A percentile compares a stretch with the other conserved stretches of the same genome.
phyloP scores from a whole-genome alignment of 768 basidiomycete genomes.

The Leccinum truebloodii region DNA sequence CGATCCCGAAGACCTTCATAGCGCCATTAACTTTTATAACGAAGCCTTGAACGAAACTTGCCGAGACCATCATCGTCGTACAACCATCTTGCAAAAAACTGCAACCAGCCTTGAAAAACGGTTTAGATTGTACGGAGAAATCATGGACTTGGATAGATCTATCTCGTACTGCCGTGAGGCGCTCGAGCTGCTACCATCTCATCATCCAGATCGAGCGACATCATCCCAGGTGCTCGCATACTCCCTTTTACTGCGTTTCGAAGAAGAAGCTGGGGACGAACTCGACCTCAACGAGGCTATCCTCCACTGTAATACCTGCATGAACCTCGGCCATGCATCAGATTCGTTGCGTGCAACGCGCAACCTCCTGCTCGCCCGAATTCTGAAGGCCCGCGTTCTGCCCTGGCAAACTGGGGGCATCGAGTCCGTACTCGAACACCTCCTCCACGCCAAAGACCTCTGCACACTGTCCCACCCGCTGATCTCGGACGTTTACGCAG shows the following conservation, averaged over 20 bases:
- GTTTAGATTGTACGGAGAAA: conserved; percentile 18
- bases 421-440: conserved; percentile 29
- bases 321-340: conserved; percentile 4
- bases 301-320: conserved; percentile 17
- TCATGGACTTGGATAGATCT: conserved; percentile 28
- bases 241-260: conserved; percentile 27
- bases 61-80: conserved; percentile 16
- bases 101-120: conserved; percentile 18
- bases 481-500: conserved; percentile 25
- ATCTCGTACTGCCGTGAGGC: conserved; percentile 26
- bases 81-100: conserved; percentile 16
- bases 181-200: conserved; percentile 21
- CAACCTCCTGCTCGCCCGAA: conserved; percentile 23
- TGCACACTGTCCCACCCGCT: conserved; percentile 22
- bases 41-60: conserved; percentile 27
- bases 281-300: conserved; percentile 30
- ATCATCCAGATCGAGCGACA: conserved; percentile 17
- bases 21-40: conserved; percentile 26
- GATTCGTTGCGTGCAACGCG: conserved; percentile 19
- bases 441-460: conserved; percentile 25
- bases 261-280: conserved; percentile 26
- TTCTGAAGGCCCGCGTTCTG: conserved; percentile 23
- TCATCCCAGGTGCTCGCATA: conserved; percentile 21
- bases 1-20: conserved; percentile 27
- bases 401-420: conserved; percentile 27